Base-by-base conservation (phyloP, 1,284 basidiomycete species). In the Cutaneotrichosporon sp. region DNA sequence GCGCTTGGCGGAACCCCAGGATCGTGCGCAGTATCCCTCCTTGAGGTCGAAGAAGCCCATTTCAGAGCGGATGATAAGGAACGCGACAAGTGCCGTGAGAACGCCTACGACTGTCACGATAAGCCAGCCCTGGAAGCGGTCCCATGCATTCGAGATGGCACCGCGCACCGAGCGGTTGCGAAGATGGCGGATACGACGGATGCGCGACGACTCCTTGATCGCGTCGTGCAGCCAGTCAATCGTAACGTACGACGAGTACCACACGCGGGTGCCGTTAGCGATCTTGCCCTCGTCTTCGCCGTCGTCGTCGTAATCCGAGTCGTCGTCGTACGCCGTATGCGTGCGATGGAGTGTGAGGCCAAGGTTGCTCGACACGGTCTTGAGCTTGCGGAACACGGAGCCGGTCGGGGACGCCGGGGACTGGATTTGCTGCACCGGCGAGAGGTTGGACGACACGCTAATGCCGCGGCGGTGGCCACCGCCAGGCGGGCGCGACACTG, bases 21-120 rank as follows among this genome's bases (percentile, higher is more conserved):
- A 83, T 0, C 80, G 78, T 2, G 76, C 73, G 78, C 95, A 98
- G 77, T 90, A 92, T 0, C 96, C 96, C 62, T 93, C 91, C 80
- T 98, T 98, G 69, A 90, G 78, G 76, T 97, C 92, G 73, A 97
- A 98, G n/a, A 98, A 82, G 84, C 88, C 89, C 76, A 92, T 90
- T 75, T 99, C 96, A 63, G 86, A 84, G 34, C 91, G 87, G 47
- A 96, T 87, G 70, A 99, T 90, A 60, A 90, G 80, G 76, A 92
- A 97, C 0, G 96, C 96, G 42, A 91, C 83, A 57, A 93, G 65
- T 4, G 94, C 92, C 7, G 90, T 91, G 36, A 92, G 75, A 75
- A 94, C 46, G 69, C 80, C 81, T 36, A 84, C 76, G 58, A 96
- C 84, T 2, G 91, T 92, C 57, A 96, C 92, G 50, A 96, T 87